Evolutionary conservation across 306 rosid genomes (phyloP).

Genomic region (Fragaria vesca): DNA sequence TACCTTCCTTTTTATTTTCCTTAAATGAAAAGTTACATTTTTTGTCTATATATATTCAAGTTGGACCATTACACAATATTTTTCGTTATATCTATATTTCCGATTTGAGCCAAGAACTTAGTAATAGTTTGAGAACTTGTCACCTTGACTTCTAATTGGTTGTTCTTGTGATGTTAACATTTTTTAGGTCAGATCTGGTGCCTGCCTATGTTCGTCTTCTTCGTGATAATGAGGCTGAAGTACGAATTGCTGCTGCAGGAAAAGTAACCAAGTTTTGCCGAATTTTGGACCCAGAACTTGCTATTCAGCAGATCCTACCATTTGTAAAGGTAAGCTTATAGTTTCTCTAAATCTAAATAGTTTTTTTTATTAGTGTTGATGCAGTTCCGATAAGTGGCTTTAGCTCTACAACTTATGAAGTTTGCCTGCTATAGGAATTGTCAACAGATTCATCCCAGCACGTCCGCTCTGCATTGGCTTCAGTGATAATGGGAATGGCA

Average conservation of each 20-base stretch:
- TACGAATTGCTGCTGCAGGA: conserved; percentile 99
- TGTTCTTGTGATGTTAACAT: neutral
- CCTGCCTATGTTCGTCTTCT: conserved; percentile 97
- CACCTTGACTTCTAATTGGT: conserved; percentile 6
- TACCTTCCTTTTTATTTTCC: neutral
- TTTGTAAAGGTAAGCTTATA: conserved; percentile 76
- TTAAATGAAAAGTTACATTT: neutral
- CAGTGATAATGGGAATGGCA: conserved; percentile 99
- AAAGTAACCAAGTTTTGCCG: conserved; percentile 94
- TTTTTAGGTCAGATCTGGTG: conserved; percentile 69
- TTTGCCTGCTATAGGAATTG: conserved; percentile 56
- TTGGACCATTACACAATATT: neutral
- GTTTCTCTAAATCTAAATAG: neutral
- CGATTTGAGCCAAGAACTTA: neutral
- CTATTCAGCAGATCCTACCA: conserved; percentile 91
- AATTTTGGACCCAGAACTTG: conserved; percentile 82
- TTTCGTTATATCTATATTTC: neutral
- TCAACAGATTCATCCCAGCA: conserved; percentile 99
- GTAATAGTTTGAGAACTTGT: neutral
- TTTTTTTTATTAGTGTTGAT: neutral
- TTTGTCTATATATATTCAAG: neutral
- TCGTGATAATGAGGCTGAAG: conserved; percentile 99
- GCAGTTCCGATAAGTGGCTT: neutral
- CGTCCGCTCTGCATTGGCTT: conserved; percentile 97
- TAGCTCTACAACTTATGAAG: neutral